These are phyloP conservation scores for Diaporthe aspalathi DNA, from an alignment of 2,329 filamentous ascomycete genomes.

Conservation along the genomic window DNA sequence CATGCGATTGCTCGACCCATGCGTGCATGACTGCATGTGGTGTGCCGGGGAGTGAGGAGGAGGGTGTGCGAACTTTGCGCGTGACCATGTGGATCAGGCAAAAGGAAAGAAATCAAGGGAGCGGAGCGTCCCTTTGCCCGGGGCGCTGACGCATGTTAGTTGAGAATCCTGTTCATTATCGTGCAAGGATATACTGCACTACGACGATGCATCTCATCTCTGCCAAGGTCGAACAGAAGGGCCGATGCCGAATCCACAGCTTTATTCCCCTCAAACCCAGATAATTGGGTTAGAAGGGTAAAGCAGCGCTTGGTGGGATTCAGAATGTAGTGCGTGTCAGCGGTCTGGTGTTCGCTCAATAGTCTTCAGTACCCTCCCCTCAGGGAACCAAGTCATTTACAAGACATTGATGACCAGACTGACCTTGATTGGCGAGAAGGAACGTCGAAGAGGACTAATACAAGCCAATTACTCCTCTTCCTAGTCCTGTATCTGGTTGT, in stretches of 20 bases:
- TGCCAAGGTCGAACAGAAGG: background rate
- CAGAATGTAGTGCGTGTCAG: background rate
- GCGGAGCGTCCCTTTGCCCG: background rate
- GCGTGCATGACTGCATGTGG: background rate
- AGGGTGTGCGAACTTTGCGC: background rate
- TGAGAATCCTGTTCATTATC: background rate
- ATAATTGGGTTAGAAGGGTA: too few relatives aligned
- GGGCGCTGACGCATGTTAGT: background rate
- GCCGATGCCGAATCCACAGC: background rate
- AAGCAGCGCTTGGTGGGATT: background rate
- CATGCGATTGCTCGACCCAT: background rate
- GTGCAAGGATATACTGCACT: background rate
- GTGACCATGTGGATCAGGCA: background rate
- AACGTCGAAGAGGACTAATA: background rate
- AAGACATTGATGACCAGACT: background rate
- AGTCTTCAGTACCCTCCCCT: background rate
- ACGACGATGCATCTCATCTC: conserved; percentile 1
- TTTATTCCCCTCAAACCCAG: too few relatives aligned
- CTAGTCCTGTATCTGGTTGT: background rate
- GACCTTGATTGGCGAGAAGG: background rate
- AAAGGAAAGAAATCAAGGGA: background rate
- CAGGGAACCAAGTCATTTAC: background rate
- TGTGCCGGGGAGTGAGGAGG: background rate
- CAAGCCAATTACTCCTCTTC: too few relatives aligned
- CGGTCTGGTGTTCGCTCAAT: background rate